These are phyloP conservation scores for Taphrina betulina DNA, from an alignment of 1,139 yeast species.

Conservation along the genomic window DNA sequence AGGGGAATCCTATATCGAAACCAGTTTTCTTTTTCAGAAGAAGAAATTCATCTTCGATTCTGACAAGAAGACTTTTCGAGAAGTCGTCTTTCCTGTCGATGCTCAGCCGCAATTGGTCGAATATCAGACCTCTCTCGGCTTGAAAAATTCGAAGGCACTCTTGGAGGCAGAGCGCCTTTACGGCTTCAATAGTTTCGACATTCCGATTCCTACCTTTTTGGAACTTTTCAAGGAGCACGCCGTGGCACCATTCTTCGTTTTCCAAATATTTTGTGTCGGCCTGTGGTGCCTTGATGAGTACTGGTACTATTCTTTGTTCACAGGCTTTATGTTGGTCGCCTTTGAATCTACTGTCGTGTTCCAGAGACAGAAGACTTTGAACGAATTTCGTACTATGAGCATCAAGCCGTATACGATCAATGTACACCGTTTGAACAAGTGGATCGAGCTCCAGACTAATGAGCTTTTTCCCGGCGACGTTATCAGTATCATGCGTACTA, in stretches of 20 bases:
- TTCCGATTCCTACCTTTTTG: conserved; percentile 86
- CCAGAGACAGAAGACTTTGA: conserved; percentile 92
- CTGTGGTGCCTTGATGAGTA: conserved; percentile 96
- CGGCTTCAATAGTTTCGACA: conserved; percentile 86
- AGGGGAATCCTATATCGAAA: conserved; percentile 59
- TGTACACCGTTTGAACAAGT: conserved; percentile 66
- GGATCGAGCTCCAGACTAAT: conserved; percentile 70
- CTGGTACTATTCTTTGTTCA: conserved; percentile 93
- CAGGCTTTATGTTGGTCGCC: conserved; percentile 84
- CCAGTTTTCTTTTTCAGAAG: conserved; percentile 83
- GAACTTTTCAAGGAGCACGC: conserved; percentile 97
- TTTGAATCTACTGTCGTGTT: conserved; percentile 93
- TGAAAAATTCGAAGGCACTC: conserved; percentile 52
- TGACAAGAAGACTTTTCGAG: conserved; percentile 59
- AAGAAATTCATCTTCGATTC: conserved; percentile 76
- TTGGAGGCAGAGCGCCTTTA: conserved; percentile 60
- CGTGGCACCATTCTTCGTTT: conserved; percentile 95
- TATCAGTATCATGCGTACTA: conserved; percentile 76
- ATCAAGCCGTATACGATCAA: conserved; percentile 82
- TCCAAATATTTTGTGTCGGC: conserved; percentile 93
- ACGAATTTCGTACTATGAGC: conserved; percentile 96
- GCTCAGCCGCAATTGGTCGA: conserved; percentile 57
- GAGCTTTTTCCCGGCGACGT: conserved; percentile 89
- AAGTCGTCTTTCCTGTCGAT: conserved; percentile 79
- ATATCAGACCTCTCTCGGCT: conserved; percentile 65